phyloP scores from a whole-genome alignment of 805 yeast genomes.

The Yarrowia sp. region DNA sequence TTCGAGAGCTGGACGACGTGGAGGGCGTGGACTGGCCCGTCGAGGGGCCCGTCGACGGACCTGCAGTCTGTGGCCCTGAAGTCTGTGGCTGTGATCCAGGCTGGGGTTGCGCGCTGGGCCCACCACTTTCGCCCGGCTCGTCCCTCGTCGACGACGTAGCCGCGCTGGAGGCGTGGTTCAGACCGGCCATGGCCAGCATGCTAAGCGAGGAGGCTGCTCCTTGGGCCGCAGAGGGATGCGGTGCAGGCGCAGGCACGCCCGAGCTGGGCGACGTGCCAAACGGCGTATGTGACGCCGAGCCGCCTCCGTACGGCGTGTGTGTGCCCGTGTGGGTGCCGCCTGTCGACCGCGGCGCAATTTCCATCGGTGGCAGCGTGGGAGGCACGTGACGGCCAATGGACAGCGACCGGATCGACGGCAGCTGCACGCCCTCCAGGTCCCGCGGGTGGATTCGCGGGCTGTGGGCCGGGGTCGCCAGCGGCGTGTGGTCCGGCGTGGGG shows the following conservation, averaged over 20 bases:
- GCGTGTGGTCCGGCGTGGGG: conserved; percentile 55
- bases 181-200: conserved; percentile 34
- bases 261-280: conserved; percentile 37
- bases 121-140: conserved; percentile 3
- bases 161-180: conserved; percentile 25
- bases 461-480: conserved; percentile 56
- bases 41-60: too few relatives aligned
- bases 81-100: too few relatives aligned
- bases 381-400: conserved; percentile 43
- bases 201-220: conserved; percentile 22
- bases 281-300: conserved; percentile 30
- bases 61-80: too few relatives aligned
- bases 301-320: conserved; percentile 35
- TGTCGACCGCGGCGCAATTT: conserved; percentile 38
- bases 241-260: conserved; percentile 5
- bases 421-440: conserved; percentile 49
- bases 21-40: background rate
- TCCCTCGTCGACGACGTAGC: conserved; percentile 22
- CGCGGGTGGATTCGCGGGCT: conserved; percentile 55
- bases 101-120: too few relatives aligned
- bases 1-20: conserved; percentile 10
- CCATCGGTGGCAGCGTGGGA: conserved; percentile 45
- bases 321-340: conserved; percentile 38
- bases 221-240: conserved; percentile 4
- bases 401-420: conserved; percentile 52